These are phyloP conservation scores for Phialemoniopsis sp. DNA, from an alignment of 2,329 filamentous ascomycete species.

Conservation along the genomic window DNA sequence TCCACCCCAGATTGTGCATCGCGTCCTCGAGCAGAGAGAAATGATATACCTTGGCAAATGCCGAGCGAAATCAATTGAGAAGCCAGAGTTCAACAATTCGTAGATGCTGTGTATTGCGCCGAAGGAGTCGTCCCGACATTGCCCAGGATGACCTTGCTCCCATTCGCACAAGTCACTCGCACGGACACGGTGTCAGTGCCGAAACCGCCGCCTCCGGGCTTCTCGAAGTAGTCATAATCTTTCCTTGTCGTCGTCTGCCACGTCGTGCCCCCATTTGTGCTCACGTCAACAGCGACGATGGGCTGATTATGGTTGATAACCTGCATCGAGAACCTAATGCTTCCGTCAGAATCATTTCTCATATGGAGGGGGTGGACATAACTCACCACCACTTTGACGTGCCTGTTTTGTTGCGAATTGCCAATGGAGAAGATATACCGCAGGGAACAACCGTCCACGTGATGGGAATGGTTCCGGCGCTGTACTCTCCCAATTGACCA, in stretches of 20 bases:
- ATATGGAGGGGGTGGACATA: no score
- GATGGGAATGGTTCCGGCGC: constrained; percentile 28
- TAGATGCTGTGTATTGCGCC: constrained; percentile 2
- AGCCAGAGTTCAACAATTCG: not conserved
- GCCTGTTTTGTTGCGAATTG: constrained; percentile 39
- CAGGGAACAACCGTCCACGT: constrained; percentile 31
- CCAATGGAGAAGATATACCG: constrained; percentile 33
- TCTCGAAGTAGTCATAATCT: constrained; percentile 60
- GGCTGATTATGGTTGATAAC: constrained; percentile 59
- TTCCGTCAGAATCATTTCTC: no score
- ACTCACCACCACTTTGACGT: constrained; percentile 36
- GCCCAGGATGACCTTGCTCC: constrained; percentile 1
- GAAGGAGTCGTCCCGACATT: constrained; percentile 3
- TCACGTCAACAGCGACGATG: constrained; percentile 54
- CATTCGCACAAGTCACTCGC: constrained; percentile 2
- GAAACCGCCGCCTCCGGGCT: constrained; percentile 26
- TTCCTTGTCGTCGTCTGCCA: constrained; percentile 53
- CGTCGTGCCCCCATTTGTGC: constrained; percentile 53
- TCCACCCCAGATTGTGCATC: no score
- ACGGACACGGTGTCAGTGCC: no score
- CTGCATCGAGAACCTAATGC: constrained; percentile 56
- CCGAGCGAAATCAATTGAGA: no score
- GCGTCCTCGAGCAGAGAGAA: no score
- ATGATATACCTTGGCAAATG: no score
- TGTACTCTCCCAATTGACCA: constrained; percentile 25